Percentiles rank a stretch among this genome's conserved stretches.
Evolutionary conservation across 306 rosid genomes (phyloP).

Genomic region (Pyrus communis): DNA sequence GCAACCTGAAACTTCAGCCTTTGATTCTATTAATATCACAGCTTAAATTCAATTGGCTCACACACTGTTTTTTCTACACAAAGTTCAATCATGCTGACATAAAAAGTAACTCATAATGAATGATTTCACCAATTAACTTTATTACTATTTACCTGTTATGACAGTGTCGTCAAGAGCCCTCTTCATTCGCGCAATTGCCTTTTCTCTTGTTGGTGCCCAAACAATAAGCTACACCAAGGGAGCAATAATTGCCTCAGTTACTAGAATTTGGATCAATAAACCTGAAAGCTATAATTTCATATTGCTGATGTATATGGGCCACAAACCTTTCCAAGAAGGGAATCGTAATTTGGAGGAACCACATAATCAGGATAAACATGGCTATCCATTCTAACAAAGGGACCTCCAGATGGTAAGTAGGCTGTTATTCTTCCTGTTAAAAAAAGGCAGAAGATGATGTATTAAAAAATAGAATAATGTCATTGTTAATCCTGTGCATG

Average conservation of each 20-base stretch:
- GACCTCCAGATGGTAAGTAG: slow-evolving; percentile 95
- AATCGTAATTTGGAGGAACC: slow-evolving; percentile 97
- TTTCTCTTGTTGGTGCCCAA: slow-evolving; percentile 99
- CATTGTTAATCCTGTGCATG: background rate
- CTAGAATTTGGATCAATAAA: background rate
- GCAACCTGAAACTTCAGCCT: background rate
- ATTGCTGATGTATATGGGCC: background rate
- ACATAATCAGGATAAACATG: slow-evolving; percentile 94
- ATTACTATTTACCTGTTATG: slow-evolving; percentile 57
- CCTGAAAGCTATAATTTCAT: background rate
- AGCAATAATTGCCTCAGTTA: slow-evolving; percentile 6
- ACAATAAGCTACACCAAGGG: slow-evolving; percentile 63
- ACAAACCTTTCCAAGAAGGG: slow-evolving; percentile 90
- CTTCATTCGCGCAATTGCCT: slow-evolving; percentile 95
- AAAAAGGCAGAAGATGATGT: background rate
- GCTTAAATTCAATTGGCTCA: background rate
- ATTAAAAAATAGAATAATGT: background rate
- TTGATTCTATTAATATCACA: background rate
- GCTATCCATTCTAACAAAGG: slow-evolving; percentile 99
- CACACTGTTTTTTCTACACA: background rate
- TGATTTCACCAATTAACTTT: background rate
- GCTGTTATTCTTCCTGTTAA: slow-evolving; percentile 91
- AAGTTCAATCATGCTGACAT: background rate
- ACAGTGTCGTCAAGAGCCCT: slow-evolving; percentile 94
- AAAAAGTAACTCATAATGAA: slow-evolving; percentile 8